Conservation (phyloP, 371 early-diverging fungal genomes). For the Neoconidiobolus thromboides region DNA sequence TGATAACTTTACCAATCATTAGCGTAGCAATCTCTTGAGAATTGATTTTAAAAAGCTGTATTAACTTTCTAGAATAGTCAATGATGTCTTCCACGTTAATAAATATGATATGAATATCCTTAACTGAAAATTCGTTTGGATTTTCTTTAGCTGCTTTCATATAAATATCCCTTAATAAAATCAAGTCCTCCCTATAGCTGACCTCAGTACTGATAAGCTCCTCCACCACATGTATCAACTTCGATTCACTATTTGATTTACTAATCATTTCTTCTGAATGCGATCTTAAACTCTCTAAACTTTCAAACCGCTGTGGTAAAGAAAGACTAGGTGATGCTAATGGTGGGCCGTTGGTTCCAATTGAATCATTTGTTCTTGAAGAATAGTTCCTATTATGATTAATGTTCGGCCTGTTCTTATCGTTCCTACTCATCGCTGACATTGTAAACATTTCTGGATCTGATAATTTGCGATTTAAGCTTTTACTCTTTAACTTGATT, state of each 20-base stretch:
- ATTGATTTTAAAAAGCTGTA: not conserved
- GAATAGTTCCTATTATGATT: too few species aligned
- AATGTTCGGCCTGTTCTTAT: too few species aligned
- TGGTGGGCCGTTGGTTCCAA: not conserved
- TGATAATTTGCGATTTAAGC: too few species aligned
- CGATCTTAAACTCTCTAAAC: not conserved
- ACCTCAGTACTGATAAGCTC: constrained; percentile 41
- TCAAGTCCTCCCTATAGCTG: constrained; percentile 28
- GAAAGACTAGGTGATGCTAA: not conserved
- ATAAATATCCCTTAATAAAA: constrained; percentile 25
- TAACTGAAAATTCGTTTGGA: not conserved
- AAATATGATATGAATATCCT: constrained; percentile 3
- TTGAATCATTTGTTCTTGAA: too few species aligned
- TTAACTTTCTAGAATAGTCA: not conserved
- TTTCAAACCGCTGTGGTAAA: not conserved
- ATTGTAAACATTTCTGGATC: too few species aligned
- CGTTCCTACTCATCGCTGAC: too few species aligned
- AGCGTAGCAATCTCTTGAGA: not conserved
- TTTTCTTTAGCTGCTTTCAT: constrained; percentile 16
- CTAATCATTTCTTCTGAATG: not conserved
- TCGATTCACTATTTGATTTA: not conserved
- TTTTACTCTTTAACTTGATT: too few species aligned
- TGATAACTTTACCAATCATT: not conserved
- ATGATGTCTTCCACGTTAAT: constrained; percentile 5
- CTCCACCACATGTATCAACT: constrained; percentile 12